Evolutionary conservation across 2,329 filamentous ascomycete genomes (phyloP).

Genomic region (Penicillium sp.): DNA sequence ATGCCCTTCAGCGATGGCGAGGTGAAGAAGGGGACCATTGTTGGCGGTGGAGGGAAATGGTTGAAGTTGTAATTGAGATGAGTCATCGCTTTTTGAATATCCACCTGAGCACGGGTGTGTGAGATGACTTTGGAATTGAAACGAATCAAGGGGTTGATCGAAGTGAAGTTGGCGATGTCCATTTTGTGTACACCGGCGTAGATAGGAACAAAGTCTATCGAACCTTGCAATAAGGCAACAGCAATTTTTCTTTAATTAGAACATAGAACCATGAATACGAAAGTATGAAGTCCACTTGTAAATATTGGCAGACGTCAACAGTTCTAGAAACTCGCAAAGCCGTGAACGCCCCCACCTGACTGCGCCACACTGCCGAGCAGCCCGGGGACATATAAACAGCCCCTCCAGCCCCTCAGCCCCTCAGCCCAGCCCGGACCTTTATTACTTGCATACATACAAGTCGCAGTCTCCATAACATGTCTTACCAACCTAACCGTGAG

Average conservation of each 20-base stretch:
- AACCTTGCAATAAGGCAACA: neutral
- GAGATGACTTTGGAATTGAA: neutral
- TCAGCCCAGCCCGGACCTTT: neutral
- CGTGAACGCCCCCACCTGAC: slow-evolving; percentile 20
- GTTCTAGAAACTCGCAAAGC: slow-evolving; percentile 12
- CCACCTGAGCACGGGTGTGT: neutral
- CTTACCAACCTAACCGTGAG: slow-evolving; percentile 26
- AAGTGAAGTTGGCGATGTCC: neutral
- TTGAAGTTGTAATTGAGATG: slow-evolving; percentile 4
- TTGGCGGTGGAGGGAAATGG: slow-evolving; percentile 9
- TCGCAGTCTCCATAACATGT: slow-evolving; percentile 14
- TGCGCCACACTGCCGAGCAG: slow-evolving; percentile 21
- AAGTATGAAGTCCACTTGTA: neutral
- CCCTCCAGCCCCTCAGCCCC: too few relatives aligned
- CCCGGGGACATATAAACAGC: slow-evolving; percentile 4
- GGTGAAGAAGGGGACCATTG: slow-evolving; percentile 1
- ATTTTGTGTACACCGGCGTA: neutral
- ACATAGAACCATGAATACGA: neutral
- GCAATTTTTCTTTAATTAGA: slow-evolving; percentile 4
- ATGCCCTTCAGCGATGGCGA: slow-evolving; percentile 12
- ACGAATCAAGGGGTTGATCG: neutral
- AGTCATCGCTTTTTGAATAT: neutral
- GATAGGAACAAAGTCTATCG: neutral
- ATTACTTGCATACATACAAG: neutral
- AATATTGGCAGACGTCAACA: neutral